phyloP scores from a whole-genome alignment of 78 protist species.

The Dictyostelium brefeldianum region DNA sequence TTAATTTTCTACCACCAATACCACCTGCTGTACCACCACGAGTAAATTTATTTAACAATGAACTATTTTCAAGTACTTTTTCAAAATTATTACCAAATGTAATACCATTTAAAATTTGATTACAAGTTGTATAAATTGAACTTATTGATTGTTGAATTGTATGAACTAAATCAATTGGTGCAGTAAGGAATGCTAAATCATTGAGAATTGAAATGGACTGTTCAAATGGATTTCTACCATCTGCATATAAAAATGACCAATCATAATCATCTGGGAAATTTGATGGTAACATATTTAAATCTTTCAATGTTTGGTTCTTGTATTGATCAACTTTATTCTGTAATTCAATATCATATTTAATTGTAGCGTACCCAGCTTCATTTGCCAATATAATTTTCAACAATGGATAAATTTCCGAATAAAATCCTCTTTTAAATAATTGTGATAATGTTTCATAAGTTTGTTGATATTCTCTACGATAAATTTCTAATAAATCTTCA shows the following conservation, averaged over 20 bases:
- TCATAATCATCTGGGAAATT: conserved; percentile 56
- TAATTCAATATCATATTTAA: conserved; percentile 30
- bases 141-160: conserved; percentile 45
- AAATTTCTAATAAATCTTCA: neutral
- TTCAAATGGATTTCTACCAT: conserved; percentile 34
- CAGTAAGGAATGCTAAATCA: conserved; percentile 11
- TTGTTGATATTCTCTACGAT: neutral
- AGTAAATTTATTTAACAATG: neutral
- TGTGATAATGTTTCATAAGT: neutral
- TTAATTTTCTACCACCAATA: neutral
- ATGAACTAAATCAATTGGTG: conserved; percentile 54
- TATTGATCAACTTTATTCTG: neutral
- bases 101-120: neutral
- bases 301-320: neutral
- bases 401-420: conserved; percentile 37
- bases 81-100: conserved; percentile 19
- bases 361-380: neutral
- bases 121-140: conserved; percentile 25
- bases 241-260: neutral
- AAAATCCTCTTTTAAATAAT: conserved; percentile 36
- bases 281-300: conserved; percentile 26
- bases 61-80: conserved; percentile 7
- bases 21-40: neutral
- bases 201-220: conserved; percentile 26
- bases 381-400: conserved; percentile 27